Evolutionary conservation across 345 rosid species (phyloP), one percentile per base, ranked within the genome.

Genomic region (Eucalyptus victrix): DNA sequence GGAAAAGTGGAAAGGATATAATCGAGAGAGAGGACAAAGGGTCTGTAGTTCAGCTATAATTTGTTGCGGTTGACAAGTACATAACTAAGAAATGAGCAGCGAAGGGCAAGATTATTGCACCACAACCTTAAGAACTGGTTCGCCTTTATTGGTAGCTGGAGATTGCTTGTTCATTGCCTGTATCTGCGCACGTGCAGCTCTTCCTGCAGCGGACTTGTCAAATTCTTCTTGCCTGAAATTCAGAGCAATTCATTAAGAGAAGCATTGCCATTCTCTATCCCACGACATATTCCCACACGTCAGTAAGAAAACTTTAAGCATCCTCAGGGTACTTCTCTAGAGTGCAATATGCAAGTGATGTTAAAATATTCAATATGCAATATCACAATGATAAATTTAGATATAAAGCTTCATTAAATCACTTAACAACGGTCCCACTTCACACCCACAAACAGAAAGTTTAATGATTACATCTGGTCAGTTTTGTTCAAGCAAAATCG

Each of bases 201-300:
- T 97, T 89, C 99, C 99, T 4, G 94, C 96, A 44, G 99, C 98
- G 47, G 99, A 97, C 88, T 97, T 96, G 47, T 97, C 96, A 86
- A 96, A 97, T 76, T 96, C 89, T 90, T 94, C 99, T 91, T 97
- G 97, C 93, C 99, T 97, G 98, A 88, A 89, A 49, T 45, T 80
- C 26, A 8, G 81, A 24, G 49, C 69, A 13, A 62, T 49, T 60
- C 86, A 56, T 49, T 23, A 11, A 67, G 58, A 34, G 47, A 37
- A 40, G 24, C 45, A 37, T 76, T 21, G 5, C 9, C 47, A 76
- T 40, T 19, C 17, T 76, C 7, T 76, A 40, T 40, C 47, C 47
- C 83, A 76, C 8, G 0, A 11, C 83, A 40, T 21, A 76, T 76
- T 21, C 28, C 16, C 7, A 21, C 83, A 40, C 30, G 2, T 12